These are phyloP conservation scores for Hordeum marinum DNA, from an alignment of 176 grass and related monocot species.

Conservation along the genomic window DNA sequence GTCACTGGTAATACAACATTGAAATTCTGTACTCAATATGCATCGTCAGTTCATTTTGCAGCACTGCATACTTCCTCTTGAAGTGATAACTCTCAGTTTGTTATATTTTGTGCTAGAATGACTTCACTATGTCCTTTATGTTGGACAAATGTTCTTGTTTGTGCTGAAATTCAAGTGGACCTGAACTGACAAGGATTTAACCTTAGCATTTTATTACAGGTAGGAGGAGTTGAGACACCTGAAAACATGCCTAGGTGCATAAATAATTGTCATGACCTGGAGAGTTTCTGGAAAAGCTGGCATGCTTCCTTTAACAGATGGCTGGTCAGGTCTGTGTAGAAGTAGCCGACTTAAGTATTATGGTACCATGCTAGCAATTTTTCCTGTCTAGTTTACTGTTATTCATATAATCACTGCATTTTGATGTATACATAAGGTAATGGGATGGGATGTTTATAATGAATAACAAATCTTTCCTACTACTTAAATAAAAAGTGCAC, in stretches of 20 bases:
- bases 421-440: not conserved
- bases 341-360: conserved; percentile 22
- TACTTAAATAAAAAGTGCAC: not conserved
- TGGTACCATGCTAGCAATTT: not conserved
- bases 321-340: conserved; percentile 74
- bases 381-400: not conserved
- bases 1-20: conserved; percentile 71
- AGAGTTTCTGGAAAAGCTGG: conserved; percentile 99
- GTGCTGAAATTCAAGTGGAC: not conserved
- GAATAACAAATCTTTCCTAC: not conserved
- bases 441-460: not conserved
- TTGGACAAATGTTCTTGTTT: not conserved
- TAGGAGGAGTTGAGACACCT: conserved; percentile 72
- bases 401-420: not conserved
- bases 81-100: not conserved
- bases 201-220: conserved; percentile 40
- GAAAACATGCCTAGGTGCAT: conserved; percentile 97
- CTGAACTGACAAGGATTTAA: not conserved
- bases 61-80: not conserved
- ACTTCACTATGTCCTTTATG: not conserved
- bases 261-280: conserved; percentile 92
- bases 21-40: not conserved
- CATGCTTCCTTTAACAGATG: conserved; percentile 97
- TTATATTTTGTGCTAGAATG: not conserved
- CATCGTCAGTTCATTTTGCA: not conserved